Conservation (phyloP, 495 filamentous ascomycete species). For the Aspergillus cavernicola region DNA sequence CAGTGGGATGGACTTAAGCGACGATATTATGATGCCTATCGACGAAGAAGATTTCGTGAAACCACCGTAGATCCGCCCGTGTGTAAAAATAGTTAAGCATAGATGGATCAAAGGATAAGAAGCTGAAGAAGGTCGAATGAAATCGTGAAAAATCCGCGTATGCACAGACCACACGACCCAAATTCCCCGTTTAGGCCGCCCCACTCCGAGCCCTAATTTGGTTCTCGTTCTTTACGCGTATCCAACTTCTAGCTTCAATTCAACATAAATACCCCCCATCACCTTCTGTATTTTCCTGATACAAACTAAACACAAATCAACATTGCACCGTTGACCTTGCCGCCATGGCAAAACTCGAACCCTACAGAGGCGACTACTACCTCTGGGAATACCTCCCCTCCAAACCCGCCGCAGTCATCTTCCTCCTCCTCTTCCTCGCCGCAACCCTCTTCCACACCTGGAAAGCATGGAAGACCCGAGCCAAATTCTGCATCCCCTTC, state of each 20-base stretch:
- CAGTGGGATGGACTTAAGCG: not conserved
- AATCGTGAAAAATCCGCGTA: conserved; percentile 1
- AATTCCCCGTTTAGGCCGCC: not conserved
- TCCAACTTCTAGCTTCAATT: not conserved
- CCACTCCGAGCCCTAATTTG: not conserved
- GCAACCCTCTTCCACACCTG: conserved; percentile 37
- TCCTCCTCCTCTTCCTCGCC: conserved; percentile 44
- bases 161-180: conserved; percentile 7
- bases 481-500: conserved; percentile 11
- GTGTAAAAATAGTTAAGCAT: not conserved
- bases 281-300: too few species aligned
- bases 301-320: too few species aligned
- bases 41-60: not conserved
- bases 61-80: not conserved
- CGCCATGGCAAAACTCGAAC: conserved; percentile 15
- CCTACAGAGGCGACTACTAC: conserved; percentile 11
- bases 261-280: too few species aligned
- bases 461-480: conserved; percentile 7
- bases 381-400: conserved; percentile 34
- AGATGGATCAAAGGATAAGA: not conserved
- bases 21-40: conserved; percentile 1
- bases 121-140: not conserved
- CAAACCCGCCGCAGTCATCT: conserved; percentile 43
- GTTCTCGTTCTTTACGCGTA: not conserved
- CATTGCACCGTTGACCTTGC: too few species aligned